Percentiles rank a stretch among this genome's conserved stretches.
phyloP scores from a whole-genome alignment of 2,329 filamentous ascomycete genomes.

The Xylariaceae sp. region DNA sequence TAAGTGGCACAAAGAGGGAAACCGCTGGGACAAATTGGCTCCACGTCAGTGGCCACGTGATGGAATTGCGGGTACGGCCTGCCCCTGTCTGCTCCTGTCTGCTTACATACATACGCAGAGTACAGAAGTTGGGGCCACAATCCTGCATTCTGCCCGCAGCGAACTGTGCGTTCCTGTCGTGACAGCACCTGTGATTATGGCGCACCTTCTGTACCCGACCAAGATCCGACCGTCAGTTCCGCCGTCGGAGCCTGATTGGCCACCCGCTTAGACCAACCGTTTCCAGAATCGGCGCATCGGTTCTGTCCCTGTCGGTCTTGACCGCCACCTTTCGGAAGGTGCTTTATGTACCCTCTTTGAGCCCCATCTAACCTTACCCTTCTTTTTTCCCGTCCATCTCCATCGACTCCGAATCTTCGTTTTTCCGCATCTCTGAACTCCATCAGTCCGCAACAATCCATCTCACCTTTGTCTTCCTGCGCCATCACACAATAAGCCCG shows the following conservation, averaged over 20 bases:
- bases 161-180: not conserved
- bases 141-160: too few species aligned
- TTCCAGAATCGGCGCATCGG: conserved; percentile 9
- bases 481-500: not conserved
- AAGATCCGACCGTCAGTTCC: not conserved
- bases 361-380: conserved; percentile 6
- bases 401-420: not conserved
- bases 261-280: conserved; percentile 2
- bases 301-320: conserved; percentile 5
- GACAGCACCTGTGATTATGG: not conserved
- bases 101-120: not conserved
- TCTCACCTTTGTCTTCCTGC: not conserved
- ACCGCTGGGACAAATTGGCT: not conserved
- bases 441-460: not conserved
- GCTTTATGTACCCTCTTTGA: conserved; percentile 8
- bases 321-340: conserved; percentile 11
- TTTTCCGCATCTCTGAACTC: not conserved
- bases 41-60: not conserved
- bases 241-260: not conserved
- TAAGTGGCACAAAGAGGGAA: not conserved
- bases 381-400: not conserved
- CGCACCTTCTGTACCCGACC: not conserved
- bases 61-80: not conserved
- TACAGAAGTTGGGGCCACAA: not conserved
- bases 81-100: too few species aligned